These are phyloP conservation scores for Naganishia sp. DNA, from an alignment of 1,284 basidiomycete genomes.

Conservation along the genomic window DNA sequence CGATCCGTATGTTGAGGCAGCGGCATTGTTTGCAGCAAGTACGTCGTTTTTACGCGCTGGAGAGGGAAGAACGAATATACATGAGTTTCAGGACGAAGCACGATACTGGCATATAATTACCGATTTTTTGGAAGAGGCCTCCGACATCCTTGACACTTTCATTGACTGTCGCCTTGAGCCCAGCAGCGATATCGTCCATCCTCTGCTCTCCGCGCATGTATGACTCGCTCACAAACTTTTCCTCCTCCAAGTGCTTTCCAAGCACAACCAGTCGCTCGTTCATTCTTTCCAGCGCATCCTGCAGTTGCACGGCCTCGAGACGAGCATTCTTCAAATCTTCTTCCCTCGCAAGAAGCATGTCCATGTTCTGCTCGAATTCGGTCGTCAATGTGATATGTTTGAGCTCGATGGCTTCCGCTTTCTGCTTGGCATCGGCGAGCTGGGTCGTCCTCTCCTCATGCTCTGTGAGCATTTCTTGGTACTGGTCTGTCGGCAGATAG, in stretches of 20 bases:
- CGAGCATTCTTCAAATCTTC: slow-evolving; percentile 65
- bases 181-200: slow-evolving; percentile 69
- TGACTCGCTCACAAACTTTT: slow-evolving; percentile 71
- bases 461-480: slow-evolving; percentile 76
- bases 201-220: slow-evolving; percentile 72
- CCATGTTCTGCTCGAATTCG: slow-evolving; percentile 86
- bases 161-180: slow-evolving; percentile 66
- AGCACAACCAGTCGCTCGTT: slow-evolving; percentile 62
- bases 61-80: not conserved
- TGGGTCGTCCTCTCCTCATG: slow-evolving; percentile 74
- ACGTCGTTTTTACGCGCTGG: slow-evolving; percentile 73
- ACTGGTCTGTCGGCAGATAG: slow-evolving; percentile 84
- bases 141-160: slow-evolving; percentile 72
- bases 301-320: slow-evolving; percentile 59
- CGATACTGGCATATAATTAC: slow-evolving; percentile 55
- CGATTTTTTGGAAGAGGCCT: slow-evolving; percentile 78
- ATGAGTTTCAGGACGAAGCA: not conserved
- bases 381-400: slow-evolving; percentile 77
- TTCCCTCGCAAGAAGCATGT: slow-evolving; percentile 69
- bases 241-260: slow-evolving; percentile 64
- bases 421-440: slow-evolving; percentile 75
- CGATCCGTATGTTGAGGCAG: slow-evolving; percentile 65
- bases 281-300: slow-evolving; percentile 62
- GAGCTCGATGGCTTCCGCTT: slow-evolving; percentile 77
- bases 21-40: slow-evolving; percentile 66